A percentile compares a stretch with the other conserved stretches of the same genome.
These are phyloP conservation scores for Chlorella sp. DNA, from an alignment of 139 green algal genomes.

Conservation along the genomic window DNA sequence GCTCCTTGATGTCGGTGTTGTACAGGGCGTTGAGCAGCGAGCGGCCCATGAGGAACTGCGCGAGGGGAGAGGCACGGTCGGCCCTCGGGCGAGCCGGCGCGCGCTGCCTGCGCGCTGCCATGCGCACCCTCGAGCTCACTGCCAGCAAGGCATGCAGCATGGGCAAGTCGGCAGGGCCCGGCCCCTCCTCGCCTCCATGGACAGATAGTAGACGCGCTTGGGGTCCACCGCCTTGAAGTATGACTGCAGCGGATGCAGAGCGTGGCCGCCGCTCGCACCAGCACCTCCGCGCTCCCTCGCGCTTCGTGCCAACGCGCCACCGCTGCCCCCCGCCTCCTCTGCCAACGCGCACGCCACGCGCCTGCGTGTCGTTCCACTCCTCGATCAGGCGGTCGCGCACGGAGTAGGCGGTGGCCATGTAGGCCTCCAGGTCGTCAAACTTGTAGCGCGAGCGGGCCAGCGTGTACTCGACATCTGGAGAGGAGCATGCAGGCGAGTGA, in stretches of 20 bases:
- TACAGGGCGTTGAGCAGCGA: constrained; percentile 93
- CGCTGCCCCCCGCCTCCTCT: no score
- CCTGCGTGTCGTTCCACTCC: constrained; percentile 96
- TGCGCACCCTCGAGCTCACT: no score
- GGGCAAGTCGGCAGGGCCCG: no score
- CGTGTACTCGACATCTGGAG: constrained; percentile 95
- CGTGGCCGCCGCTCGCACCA: no score
- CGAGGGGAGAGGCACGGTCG: not conserved
- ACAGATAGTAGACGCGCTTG: constrained; percentile 97
- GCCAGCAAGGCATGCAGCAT: no score
- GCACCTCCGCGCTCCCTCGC: no score
- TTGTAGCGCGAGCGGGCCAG: constrained; percentile 91
- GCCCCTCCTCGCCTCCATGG: constrained; percentile 52
- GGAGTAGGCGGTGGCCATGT: constrained; percentile 88
- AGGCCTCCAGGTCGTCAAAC: constrained; percentile 95
- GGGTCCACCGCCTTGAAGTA: constrained; percentile 87
- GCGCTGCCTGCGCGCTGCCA: not conserved
- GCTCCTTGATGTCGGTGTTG: constrained; percentile 88
- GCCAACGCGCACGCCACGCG: no score
- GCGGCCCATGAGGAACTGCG: constrained; percentile 97
- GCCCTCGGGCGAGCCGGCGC: not conserved
- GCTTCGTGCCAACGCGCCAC: no score
- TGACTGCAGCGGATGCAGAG: no score
- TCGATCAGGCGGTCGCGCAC: constrained; percentile 97
- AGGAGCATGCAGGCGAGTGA: not conserved